Evolutionary conservation across 345 rosid species (phyloP).

Genomic region (Bruguiera gymnorhiza): DNA sequence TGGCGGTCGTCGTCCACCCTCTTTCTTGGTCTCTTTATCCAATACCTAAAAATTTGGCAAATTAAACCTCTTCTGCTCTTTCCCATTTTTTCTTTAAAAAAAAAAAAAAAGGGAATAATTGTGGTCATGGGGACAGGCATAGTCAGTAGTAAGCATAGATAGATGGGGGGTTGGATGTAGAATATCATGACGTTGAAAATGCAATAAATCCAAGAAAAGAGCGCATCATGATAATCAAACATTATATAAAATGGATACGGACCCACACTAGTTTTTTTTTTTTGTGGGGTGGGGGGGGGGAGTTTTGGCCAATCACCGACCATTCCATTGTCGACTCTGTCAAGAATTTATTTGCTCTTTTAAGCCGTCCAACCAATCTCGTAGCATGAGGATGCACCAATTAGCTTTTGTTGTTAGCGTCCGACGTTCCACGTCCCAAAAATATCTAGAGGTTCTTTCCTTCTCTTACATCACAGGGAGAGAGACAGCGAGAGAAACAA

Average conservation of each 20-base stretch:
- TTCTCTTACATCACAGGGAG: no score
- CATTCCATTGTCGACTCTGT: background rate
- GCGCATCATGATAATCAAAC: background rate
- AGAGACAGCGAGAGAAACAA: background rate
- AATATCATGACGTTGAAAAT: background rate
- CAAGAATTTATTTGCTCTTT: background rate
- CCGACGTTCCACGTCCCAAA: background rate
- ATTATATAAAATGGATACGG: background rate
- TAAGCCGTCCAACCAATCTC: slow-evolving; percentile 20
- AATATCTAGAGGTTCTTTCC: background rate
- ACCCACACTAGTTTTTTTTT: background rate
- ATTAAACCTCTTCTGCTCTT: background rate
- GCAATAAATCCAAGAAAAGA: background rate
- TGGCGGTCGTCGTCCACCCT: slow-evolving; percentile 75
- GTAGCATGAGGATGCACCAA: background rate
- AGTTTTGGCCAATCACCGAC: slow-evolving; percentile 19
- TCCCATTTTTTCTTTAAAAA: background rate
- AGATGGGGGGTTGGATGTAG: no score
- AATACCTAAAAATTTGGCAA: background rate
- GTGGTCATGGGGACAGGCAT: no score
- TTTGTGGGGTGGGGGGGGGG: no score
- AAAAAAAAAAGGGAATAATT: no score
- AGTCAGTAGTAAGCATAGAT: no score
- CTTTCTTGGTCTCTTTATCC: slow-evolving; percentile 26
- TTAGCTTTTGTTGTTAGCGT: background rate